These are phyloP conservation scores for Boletellus sp. DNA, from an alignment of 768 basidiomycete genomes.

Conservation along the genomic window DNA sequence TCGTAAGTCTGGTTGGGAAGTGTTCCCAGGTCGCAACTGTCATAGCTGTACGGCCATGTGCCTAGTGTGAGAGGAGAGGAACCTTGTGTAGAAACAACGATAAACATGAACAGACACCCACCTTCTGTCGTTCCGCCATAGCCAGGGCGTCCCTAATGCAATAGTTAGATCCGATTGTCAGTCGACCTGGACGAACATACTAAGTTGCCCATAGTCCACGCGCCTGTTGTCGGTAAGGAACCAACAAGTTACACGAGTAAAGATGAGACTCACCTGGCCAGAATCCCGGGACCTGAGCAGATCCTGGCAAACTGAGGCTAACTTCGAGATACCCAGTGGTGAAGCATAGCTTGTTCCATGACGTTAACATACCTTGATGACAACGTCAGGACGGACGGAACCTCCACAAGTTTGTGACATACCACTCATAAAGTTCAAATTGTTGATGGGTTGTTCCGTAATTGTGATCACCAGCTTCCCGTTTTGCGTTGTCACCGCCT, in stretches of 20 bases:
- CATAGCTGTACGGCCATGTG: conserved; percentile 81
- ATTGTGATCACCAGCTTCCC: conserved; percentile 84
- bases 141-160: conserved; percentile 70
- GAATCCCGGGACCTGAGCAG: conserved; percentile 56
- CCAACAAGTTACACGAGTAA: background rate
- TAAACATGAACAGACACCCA: conserved; percentile 14
- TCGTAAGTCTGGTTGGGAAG: conserved; percentile 75
- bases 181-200: conserved; percentile 15
- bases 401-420: conserved; percentile 23
- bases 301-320: conserved; percentile 71
- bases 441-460: conserved; percentile 62
- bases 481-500: conserved; percentile 67
- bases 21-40: conserved; percentile 82
- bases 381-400: conserved; percentile 7
- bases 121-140: conserved; percentile 90
- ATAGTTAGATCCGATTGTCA: conserved; percentile 15
- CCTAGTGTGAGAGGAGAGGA: conserved; percentile 25
- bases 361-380: conserved; percentile 60
- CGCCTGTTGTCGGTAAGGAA: conserved; percentile 34
- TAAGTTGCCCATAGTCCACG: conserved; percentile 77
- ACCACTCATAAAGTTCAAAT: conserved; percentile 83
- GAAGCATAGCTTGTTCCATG: conserved; percentile 96
- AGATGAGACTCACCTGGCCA: conserved; percentile 72
- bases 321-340: conserved; percentile 90
- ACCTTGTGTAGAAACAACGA: background rate